phyloP scores from a whole-genome alignment of 2,329 filamentous ascomycete genomes.

The Penicillium sp. region DNA sequence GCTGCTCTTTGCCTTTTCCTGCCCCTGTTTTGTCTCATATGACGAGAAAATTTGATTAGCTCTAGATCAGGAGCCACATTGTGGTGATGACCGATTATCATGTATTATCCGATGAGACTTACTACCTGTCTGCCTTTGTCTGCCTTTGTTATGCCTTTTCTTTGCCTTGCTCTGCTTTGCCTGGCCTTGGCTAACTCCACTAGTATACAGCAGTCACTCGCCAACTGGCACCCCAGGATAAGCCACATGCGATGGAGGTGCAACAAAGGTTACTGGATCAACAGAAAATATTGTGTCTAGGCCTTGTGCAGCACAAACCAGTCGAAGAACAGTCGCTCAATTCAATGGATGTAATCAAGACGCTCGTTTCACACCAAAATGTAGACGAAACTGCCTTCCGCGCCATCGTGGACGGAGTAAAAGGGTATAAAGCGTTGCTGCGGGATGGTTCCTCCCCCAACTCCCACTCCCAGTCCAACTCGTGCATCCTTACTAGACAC shows the following conservation, averaged over 20 bases:
- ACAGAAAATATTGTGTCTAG: slow-evolving; percentile 34
- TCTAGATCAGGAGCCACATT: slow-evolving; percentile 79
- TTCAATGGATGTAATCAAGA: slow-evolving; percentile 62
- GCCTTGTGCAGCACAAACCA: slow-evolving; percentile 38
- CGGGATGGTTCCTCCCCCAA: slow-evolving; percentile 33
- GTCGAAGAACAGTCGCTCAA: slow-evolving; percentile 63
- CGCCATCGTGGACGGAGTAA: slow-evolving; percentile 44
- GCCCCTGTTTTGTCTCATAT: slow-evolving; percentile 39
- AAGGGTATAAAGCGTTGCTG: slow-evolving; percentile 44
- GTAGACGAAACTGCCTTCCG: slow-evolving; percentile 59
- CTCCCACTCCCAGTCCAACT: slow-evolving; percentile 35
- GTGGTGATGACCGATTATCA: slow-evolving; percentile 67
- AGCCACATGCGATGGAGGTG: slow-evolving; percentile 32
- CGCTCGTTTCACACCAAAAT: slow-evolving; percentile 66
- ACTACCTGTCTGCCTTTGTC: slow-evolving; percentile 13
- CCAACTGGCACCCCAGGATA: slow-evolving; percentile 27
- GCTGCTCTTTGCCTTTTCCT: slow-evolving; percentile 8
- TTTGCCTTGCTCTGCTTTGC: slow-evolving; percentile 18
- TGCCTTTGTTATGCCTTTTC: no score
- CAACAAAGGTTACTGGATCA: slow-evolving; percentile 38
- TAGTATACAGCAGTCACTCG: slow-evolving; percentile 27
- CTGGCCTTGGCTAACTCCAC: slow-evolving; percentile 31
- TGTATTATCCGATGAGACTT: slow-evolving; percentile 58
- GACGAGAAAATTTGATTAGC: slow-evolving; percentile 67
- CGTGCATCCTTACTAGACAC: slow-evolving; percentile 51